Evolutionary conservation across 2,329 filamentous ascomycete genomes (phyloP).

Genomic region (Cytospora schulzeri): DNA sequence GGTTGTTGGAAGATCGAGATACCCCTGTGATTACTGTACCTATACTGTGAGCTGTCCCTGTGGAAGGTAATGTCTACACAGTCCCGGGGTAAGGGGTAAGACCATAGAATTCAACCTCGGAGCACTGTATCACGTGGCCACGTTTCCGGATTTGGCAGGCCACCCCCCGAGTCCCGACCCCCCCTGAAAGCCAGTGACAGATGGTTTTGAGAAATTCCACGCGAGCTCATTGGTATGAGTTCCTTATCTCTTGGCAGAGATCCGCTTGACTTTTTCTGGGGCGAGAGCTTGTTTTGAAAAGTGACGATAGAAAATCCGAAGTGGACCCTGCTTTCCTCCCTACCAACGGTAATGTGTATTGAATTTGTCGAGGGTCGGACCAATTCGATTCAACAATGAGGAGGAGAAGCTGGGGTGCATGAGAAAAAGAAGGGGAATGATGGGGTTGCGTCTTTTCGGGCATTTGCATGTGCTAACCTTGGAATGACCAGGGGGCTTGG

Average conservation of each 20-base stretch:
- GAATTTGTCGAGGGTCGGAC: not conserved
- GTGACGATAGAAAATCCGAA: not conserved
- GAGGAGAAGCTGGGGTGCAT: slow-evolving; percentile 19
- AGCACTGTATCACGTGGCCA: not conserved
- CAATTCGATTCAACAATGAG: not conserved
- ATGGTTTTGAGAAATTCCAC: slow-evolving; percentile 24
- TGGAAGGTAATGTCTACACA: not conserved
- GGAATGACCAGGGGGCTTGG: slow-evolving; percentile 10
- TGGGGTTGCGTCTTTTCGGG: not conserved
- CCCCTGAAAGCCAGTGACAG: slow-evolving; percentile 14
- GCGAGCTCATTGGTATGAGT: slow-evolving; percentile 23
- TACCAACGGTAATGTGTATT: not conserved
- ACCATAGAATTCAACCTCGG: not conserved
- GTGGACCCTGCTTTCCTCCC: not conserved
- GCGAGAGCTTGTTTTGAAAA: slow-evolving; percentile 17
- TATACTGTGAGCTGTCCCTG: too few species aligned
- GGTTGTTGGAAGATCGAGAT: not conserved
- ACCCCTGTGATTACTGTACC: not conserved
- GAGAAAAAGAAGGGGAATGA: not conserved
- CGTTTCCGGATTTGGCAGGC: not conserved
- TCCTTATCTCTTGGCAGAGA: slow-evolving; percentile 27
- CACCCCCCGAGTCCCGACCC: not conserved
- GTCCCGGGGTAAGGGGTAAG: not conserved
- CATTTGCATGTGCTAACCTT: not conserved
- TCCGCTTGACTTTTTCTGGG: slow-evolving; percentile 11